Base-by-base conservation (phyloP, 495 filamentous ascomycete species). In the Pyronema domesticum region DNA sequence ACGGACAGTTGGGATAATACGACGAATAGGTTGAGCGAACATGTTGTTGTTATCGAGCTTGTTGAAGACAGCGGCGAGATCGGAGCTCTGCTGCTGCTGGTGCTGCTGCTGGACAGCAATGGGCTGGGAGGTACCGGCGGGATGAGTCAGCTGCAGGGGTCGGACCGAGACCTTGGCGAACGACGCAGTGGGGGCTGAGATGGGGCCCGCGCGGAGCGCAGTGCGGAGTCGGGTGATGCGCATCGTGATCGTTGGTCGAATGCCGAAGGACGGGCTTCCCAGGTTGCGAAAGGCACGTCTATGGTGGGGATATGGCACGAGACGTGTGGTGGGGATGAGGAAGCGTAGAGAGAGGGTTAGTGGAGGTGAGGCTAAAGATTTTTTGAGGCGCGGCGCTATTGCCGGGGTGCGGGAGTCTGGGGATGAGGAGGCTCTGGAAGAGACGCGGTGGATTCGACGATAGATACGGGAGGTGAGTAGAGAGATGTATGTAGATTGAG, bases 141-240 rank as follows among this genome's bases (percentile, higher is more conserved):
- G 49, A 46, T 62, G 62, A 33, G 57, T 58, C 42, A 65, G 46
- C 46, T 65, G 62, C 30, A 58, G 62, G 1, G 23, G 23, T 30
- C 5, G 23, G 2, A 30, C 23, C 5, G 23, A 30, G 23, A 30
- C 23, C 23, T 30, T 30, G 23, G 23, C 23, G 23, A 30, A 30
- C 5, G 18, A 1, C 7, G 35, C 30, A n/a, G 50, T 18, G 36
- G 35, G 11, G 37, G 11, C 13, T n/a, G 50, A 33, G 36, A n/a
- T 19, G 37, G 50, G 10, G 50, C 10, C 37, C 35, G 50, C 35
- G 50, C 17, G 39, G 39, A 13, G 39, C 17, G 13, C 39, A 2
- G 13, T 1, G 13, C 17, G 39, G 39, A 43, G 50, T 34, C 11
- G 39, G 39, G 19, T 34, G 47, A 50, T 8, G 47, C 23, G 19